Base-by-base conservation (phyloP, 371 early-diverging fungal genomes). In the Mortierella sp. region DNA sequence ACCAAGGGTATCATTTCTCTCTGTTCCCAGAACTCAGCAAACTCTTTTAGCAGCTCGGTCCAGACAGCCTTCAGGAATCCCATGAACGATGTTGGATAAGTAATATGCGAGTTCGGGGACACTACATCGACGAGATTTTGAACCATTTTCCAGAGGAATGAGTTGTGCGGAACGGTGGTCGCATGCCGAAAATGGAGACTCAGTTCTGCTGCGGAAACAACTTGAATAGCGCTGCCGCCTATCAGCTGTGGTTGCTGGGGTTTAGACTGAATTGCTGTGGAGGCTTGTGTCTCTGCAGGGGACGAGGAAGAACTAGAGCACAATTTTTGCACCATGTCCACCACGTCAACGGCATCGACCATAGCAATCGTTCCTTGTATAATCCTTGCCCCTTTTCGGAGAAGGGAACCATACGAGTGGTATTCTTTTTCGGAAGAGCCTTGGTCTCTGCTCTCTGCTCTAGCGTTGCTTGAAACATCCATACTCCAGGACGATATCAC, bases 91-190 rank as follows among this genome's bases (percentile, higher is more conserved):
- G 81, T 80, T 6, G 82, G 72, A n/a, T 69, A 80, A 19, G 81
- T 62, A 30, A 80, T 79, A 11, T 81, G 78, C 24, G 82, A 76
- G 14, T 80, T 66, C 34, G 84, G 81, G 4, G 86, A 81, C 0
- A 86, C 75, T 0, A 83, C 81, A 31, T 87, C 82, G 12, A 91
- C 50, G 9, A 88, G 78, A 37, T 85, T 80, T 32, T 84, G 75
- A 24, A 88, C 52, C 47, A 92, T 65, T 14, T 88, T 86, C 92
- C 92, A 93, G 23, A 93, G 80, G 50, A 93, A 79, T 3, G 92
- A 92, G 26, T 79, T 80, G 43, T 80, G 81, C 3, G 93, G 93
- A 4, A 92, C 87, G 0, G 86, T 72, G 8, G 86, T 78, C 3
- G 84, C 85, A 21, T 84, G 79, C 11, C 85, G 83, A 53, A 90